Percentiles rank a stretch among this genome's conserved stretches.
phyloP scores from a whole-genome alignment of 2,329 filamentous ascomycete genomes.

The Neocatenulostroma microsporum region DNA sequence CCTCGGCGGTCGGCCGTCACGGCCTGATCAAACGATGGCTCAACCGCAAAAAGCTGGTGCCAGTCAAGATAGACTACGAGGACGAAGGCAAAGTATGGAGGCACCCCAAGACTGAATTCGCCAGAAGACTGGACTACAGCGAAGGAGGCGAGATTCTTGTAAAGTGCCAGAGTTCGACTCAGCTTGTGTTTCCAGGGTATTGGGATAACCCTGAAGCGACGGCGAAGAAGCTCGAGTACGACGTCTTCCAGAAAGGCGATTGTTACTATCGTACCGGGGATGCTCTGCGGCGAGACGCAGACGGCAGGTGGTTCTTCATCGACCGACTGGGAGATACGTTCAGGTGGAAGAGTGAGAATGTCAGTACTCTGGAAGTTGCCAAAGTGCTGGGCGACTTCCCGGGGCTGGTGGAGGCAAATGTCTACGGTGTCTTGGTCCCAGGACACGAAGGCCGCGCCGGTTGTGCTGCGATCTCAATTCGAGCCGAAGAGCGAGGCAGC shows the following conservation, averaged over 20 bases:
- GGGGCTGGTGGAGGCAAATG: slow-evolving; percentile 40
- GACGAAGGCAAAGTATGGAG: slow-evolving; percentile 56
- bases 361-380: slow-evolving; percentile 41
- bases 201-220: slow-evolving; percentile 61
- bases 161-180: slow-evolving; percentile 49
- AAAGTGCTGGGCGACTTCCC: slow-evolving; percentile 40
- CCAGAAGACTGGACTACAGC: slow-evolving; percentile 53
- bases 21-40: slow-evolving; percentile 52
- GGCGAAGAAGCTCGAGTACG: slow-evolving; percentile 43
- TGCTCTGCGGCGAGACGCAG: slow-evolving; percentile 36
- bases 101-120: slow-evolving; percentile 61
- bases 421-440: slow-evolving; percentile 43
- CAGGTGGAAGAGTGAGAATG: slow-evolving; percentile 46
- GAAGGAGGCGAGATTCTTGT: slow-evolving; percentile 70
- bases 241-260: slow-evolving; percentile 43
- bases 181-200: slow-evolving; percentile 59
- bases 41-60: slow-evolving; percentile 51
- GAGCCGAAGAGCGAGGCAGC: slow-evolving; percentile 36
- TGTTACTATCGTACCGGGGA: slow-evolving; percentile 44
- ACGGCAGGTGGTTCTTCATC: slow-evolving; percentile 44
- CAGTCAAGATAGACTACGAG: slow-evolving; percentile 61
- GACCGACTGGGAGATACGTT: slow-evolving; percentile 44
- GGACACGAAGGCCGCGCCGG: slow-evolving; percentile 45
- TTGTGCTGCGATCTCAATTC: slow-evolving; percentile 52
- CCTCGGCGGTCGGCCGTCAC: slow-evolving; percentile 62